Conservation (phyloP, 108 stramenopile genomes). For the Pseudonitzschia pungens region DNA sequence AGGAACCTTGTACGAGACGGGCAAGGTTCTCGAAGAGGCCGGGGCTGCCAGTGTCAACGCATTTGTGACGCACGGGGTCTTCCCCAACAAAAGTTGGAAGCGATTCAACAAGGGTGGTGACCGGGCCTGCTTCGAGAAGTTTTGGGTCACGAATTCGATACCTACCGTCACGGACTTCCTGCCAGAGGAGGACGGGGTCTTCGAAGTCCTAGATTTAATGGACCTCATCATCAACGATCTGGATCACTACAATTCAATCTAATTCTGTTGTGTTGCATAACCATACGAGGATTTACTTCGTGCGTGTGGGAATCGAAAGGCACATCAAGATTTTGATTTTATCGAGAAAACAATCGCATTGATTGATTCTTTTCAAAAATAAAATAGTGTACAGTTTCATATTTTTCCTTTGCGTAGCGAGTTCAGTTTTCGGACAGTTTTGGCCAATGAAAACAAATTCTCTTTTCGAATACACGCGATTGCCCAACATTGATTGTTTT, state of each 20-base stretch:
- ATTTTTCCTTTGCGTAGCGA: no score
- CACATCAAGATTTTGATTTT: no score
- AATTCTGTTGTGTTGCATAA: background rate
- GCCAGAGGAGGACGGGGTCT: conserved; percentile 73
- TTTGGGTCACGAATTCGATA: conserved; percentile 86
- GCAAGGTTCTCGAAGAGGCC: conserved; percentile 59
- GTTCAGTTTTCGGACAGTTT: no score
- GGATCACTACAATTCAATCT: conserved; percentile 61
- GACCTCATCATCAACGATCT: conserved; percentile 75
- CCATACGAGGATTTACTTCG: no score
- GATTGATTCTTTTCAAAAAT: no score
- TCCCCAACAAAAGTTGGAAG: conserved; percentile 78
- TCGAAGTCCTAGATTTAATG: conserved; percentile 76
- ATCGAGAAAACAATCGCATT: no score
- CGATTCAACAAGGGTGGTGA: conserved; percentile 77
- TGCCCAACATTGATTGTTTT: no score
- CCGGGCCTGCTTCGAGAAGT: conserved; percentile 81
- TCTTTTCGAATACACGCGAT: no score
- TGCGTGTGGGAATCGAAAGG: no score
- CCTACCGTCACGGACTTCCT: conserved; percentile 72
- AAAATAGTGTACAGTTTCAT: no score
- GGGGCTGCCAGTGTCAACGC: conserved; percentile 78
- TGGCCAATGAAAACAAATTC: no score
- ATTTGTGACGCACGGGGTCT: conserved; percentile 86
- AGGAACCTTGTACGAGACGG: conserved; percentile 92